Percentiles rank a stretch among this genome's conserved stretches.
Conservation (phyloP, 2,329 filamentous ascomycete genomes). For the Chrysosporium keratinophilum region DNA sequence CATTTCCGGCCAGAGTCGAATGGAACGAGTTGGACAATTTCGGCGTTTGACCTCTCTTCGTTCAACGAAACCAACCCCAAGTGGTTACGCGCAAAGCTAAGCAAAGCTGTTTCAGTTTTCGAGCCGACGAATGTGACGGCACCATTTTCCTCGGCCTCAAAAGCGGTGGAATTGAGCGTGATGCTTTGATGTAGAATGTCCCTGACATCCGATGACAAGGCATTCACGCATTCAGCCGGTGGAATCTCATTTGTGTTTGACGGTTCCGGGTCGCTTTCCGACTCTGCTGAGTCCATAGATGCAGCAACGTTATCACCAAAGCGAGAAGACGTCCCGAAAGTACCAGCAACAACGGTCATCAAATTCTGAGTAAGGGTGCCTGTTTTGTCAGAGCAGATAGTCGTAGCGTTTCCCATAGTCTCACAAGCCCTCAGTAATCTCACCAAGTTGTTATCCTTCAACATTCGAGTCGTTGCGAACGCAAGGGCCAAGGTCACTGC, state of each 20-base stretch:
- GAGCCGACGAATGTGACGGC: slow-evolving; percentile 57
- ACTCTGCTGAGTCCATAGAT: slow-evolving; percentile 21
- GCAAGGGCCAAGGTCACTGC: slow-evolving; percentile 53
- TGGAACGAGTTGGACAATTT: slow-evolving; percentile 58
- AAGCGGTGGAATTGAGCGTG: slow-evolving; percentile 58
- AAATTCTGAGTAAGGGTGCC: slow-evolving; percentile 55
- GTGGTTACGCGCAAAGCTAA: slow-evolving; percentile 57
- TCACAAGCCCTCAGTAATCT: slow-evolving; percentile 51
- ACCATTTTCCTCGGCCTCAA: slow-evolving; percentile 54
- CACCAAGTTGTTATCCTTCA: slow-evolving; percentile 53
- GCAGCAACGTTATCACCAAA: slow-evolving; percentile 32
- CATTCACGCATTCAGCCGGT: slow-evolving; percentile 44
- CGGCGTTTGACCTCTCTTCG: slow-evolving; percentile 52
- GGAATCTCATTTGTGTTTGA: slow-evolving; percentile 40
- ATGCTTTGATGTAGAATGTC: slow-evolving; percentile 53
- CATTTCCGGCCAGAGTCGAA: slow-evolving; percentile 69
- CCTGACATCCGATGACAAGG: slow-evolving; percentile 45
- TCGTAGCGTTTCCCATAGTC: slow-evolving; percentile 55
- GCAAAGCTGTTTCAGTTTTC: slow-evolving; percentile 65
- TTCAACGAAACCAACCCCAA: slow-evolving; percentile 56
- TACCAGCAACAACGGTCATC: slow-evolving; percentile 52
- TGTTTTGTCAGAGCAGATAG: slow-evolving; percentile 56
- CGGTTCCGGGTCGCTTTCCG: slow-evolving; percentile 12
- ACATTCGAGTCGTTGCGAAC: slow-evolving; percentile 53
- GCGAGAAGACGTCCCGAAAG: slow-evolving; percentile 39